These are phyloP conservation scores for Tetrapyrgos nigripes DNA, from an alignment of 1,284 basidiomycete genomes.

Conservation along the genomic window DNA sequence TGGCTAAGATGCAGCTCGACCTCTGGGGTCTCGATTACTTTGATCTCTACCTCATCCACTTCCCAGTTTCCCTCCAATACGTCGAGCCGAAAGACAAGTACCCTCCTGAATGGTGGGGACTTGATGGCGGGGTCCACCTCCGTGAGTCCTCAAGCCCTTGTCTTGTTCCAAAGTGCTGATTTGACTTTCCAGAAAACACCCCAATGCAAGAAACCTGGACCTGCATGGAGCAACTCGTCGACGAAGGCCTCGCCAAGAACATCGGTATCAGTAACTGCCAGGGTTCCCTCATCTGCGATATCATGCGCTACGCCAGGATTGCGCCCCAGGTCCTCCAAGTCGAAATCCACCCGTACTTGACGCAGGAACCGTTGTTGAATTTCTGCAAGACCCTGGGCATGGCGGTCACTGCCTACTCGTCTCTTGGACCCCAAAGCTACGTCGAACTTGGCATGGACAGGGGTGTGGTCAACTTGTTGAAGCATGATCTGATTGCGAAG, in stretches of 20 bases:
- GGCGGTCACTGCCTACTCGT: constrained; percentile 80
- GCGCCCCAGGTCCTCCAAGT: constrained; percentile 78
- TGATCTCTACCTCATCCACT: constrained; percentile 80
- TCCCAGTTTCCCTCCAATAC: constrained; percentile 79
- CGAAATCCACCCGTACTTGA: constrained; percentile 80
- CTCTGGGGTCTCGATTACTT: constrained; percentile 85
- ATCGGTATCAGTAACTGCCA: constrained; percentile 79
- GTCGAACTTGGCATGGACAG: constrained; percentile 67
- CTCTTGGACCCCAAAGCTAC: constrained; percentile 77
- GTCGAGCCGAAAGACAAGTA: constrained; percentile 79
- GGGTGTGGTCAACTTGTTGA: constrained; percentile 56
- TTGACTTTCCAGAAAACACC: constrained; percentile 53
- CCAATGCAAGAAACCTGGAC: constrained; percentile 80
- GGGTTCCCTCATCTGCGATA: constrained; percentile 67
- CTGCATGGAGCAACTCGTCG: constrained; percentile 78
- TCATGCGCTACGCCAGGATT: constrained; percentile 75
- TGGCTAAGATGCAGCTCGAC: constrained; percentile 67
- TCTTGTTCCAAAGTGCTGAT: constrained; percentile 12
- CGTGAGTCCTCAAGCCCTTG: constrained; percentile 37
- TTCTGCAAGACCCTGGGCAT: constrained; percentile 67
- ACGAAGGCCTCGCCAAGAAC: constrained; percentile 72
- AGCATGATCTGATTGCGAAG: constrained; percentile 51
- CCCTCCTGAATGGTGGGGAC: constrained; percentile 80
- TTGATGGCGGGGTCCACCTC: constrained; percentile 62
- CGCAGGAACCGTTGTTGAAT: constrained; percentile 69